Base-by-base conservation (phyloP, 2,329 filamentous ascomycete species). In the Purpureocillium takamizusanense region DNA sequence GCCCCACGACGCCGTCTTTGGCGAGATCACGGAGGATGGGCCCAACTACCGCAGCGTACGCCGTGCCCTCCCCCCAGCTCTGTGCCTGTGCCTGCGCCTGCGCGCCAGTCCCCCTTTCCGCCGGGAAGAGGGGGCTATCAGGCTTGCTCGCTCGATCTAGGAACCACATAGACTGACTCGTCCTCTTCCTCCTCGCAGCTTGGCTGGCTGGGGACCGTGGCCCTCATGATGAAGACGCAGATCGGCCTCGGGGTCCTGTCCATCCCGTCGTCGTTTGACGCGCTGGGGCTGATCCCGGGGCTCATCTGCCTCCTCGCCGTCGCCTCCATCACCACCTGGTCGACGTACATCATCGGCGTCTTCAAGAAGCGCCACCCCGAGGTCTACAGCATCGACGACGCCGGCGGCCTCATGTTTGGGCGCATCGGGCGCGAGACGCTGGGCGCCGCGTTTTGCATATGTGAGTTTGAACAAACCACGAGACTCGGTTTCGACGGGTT, bases 321-420 rank as follows among this genome's bases (percentile, higher is more conserved):
- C 17, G 62, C 57, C 1, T 42, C 30, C 11, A 66, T 71, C 44
- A 71, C 67, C 0, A 69, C 63, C 0, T 72, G 68, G 68, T 69
- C 66, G 4, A 60, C 61, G 40, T 63, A 66, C 42, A 66, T 69
- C 18, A 56, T 72, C 8, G 69, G 67, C 4, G 51, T 56, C 12
- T 75, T 75, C 56, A 76, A 76, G 47, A 47, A 67, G 12, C 53
- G 54, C 8, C 72, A 76, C 45, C 63, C 61, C 1, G 60, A 68
- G 15, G 65, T 74, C 1, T 74, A 76, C 46, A 63, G 68, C 23
- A 71, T 76, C 38, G 71, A 72, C 36, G 72, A 75, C 45, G 71
- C 66, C 0, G 71, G 69, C 14, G 46, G 46, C 4, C 52, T 72
- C 29, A 57, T 75, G n/a, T 69, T 72, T 43, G 71, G 72, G 12